A percentile compares a stretch with the other conserved stretches of the same genome.
Evolutionary conservation across 1,139 yeast species (phyloP).

Genomic region (Martiniozyma asiatica): DNA sequence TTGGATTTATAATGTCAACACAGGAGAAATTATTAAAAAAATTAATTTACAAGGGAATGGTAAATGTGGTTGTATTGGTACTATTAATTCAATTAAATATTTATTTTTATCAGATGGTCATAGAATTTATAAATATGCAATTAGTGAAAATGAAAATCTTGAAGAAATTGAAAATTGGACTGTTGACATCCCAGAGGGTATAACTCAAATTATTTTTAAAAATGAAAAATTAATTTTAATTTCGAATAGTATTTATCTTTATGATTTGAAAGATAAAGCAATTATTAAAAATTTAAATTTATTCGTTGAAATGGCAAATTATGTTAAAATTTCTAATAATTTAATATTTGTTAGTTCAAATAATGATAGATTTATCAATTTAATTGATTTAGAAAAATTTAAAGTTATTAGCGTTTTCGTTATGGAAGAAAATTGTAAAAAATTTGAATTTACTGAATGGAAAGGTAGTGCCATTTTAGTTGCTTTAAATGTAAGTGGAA

Average conservation of each 20-base stretch:
- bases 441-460: constrained; percentile 4
- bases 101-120: constrained; percentile 9
- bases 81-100: constrained; percentile 1
- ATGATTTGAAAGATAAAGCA: constrained; percentile 28
- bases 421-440: constrained; percentile 6
- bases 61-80: constrained; percentile 7
- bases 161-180: constrained; percentile 1
- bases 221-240: constrained; percentile 7
- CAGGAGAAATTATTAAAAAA: constrained; percentile 4
- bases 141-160: constrained; percentile 2
- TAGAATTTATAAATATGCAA: constrained; percentile 8
- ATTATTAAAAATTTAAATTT: constrained; percentile 26
- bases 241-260: constrained; percentile 46
- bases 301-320: constrained; percentile 24
- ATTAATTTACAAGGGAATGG: constrained; percentile 3
- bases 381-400: constrained; percentile 39
- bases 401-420: constrained; percentile 20
- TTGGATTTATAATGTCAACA: constrained; percentile 7
- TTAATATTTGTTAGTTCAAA: constrained; percentile 54
- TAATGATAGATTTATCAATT: constrained; percentile 69
- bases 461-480: constrained; percentile 16
- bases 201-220: constrained; percentile 4
- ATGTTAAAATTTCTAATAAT: constrained; percentile 15
- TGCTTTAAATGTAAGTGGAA: constrained; percentile 26
- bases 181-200: constrained; percentile 6